Conservation (phyloP, 164 flowering plant genomes). For the Aristolochia californica region DNA sequence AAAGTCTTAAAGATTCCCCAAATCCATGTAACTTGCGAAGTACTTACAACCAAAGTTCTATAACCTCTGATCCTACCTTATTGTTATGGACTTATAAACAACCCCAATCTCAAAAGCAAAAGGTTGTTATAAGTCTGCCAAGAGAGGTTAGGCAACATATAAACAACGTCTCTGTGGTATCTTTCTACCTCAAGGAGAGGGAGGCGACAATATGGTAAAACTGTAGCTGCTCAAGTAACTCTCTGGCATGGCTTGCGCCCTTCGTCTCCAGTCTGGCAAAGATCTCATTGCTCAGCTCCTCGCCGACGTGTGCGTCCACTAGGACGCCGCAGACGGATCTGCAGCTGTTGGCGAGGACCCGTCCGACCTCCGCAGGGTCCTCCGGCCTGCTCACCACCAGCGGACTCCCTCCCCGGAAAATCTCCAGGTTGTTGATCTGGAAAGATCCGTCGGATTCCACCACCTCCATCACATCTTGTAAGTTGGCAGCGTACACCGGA, state of each 20-base stretch:
- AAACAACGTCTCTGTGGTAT: no score
- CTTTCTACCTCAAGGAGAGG: slow-evolving; percentile 26
- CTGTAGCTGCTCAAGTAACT: slow-evolving; percentile 58
- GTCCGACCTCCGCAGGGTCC: slow-evolving; percentile 62
- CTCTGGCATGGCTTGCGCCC: slow-evolving; percentile 50
- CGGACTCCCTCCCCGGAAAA: slow-evolving; percentile 79
- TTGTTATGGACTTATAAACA: no score
- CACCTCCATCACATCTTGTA: slow-evolving; percentile 80
- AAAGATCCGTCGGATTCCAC: slow-evolving; percentile 69
- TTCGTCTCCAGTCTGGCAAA: slow-evolving; percentile 48
- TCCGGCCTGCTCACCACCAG: slow-evolving; percentile 61
- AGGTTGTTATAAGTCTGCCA: no score
- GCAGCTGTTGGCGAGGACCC: slow-evolving; percentile 63
- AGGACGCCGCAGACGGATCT: slow-evolving; percentile 72
- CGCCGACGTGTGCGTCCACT: slow-evolving; percentile 86
- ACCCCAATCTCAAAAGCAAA: no score
- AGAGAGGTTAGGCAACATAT: no score
- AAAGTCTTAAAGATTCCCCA: no score
- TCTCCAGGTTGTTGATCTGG: slow-evolving; percentile 49
- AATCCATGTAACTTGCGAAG: no score
- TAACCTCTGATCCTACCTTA: no score
- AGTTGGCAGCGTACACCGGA: slow-evolving; percentile 77
- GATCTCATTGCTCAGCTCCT: slow-evolving; percentile 51
- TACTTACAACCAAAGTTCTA: no score
- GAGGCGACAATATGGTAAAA: slow-evolving; percentile 84